Evolutionary conservation across 768 basidiomycete species (phyloP).

Genomic region (Paxillus involutus): DNA sequence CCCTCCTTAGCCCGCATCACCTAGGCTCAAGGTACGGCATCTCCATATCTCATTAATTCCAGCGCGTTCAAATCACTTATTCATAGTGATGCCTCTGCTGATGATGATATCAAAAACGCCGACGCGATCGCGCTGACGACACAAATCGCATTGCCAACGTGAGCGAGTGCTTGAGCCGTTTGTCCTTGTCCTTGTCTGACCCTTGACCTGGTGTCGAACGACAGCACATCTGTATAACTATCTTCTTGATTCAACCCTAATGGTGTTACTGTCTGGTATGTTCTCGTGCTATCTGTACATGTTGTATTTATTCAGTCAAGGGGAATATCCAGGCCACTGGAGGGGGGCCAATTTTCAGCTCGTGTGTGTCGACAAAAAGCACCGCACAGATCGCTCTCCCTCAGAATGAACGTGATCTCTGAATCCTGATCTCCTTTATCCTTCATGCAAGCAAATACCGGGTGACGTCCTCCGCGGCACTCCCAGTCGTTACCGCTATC

Average conservation of each 20-base stretch:
- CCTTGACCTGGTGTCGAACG: too few relatives aligned
- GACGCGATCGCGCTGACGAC: not conserved
- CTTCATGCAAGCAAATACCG: not conserved
- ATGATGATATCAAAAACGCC: not conserved
- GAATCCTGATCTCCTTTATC: not conserved
- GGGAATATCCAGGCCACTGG: conserved; percentile 10
- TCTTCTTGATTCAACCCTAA: too few relatives aligned
- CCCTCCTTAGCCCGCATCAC: not conserved
- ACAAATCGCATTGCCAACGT: conserved; percentile 1
- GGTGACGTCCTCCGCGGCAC: not conserved
- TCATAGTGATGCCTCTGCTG: not conserved
- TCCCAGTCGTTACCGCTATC: not conserved
- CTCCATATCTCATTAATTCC: not conserved
- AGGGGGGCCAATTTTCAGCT: not conserved
- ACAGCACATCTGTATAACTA: not conserved
- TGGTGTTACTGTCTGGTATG: too few relatives aligned
- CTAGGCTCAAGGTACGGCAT: not conserved
- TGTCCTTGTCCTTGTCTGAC: too few relatives aligned
- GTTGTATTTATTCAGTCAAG: not conserved
- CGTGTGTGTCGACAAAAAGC: too few relatives aligned
- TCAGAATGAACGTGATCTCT: not conserved
- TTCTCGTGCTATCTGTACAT: too few relatives aligned
- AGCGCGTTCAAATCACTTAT: not conserved
- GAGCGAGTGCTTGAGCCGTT: not conserved
- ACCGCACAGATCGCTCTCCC: not conserved